Percentiles rank a stretch among this genome's conserved stretches.
Conservation (phyloP, 805 yeast genomes). For the Ogataea minuta region DNA sequence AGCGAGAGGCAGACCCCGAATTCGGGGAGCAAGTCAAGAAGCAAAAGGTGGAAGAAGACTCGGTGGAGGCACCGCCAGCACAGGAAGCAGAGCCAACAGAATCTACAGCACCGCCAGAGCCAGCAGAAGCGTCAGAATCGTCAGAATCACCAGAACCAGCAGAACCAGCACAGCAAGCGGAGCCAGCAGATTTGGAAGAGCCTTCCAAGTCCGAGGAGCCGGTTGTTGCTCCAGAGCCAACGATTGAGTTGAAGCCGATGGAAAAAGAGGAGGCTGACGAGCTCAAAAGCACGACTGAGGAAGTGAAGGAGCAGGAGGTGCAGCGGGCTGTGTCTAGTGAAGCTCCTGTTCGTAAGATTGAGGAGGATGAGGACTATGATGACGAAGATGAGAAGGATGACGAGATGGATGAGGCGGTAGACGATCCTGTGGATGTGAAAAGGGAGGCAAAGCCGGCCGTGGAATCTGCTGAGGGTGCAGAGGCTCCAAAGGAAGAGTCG, state of each 20-base stretch:
- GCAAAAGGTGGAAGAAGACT: conserved; percentile 9
- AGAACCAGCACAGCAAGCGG: neutral
- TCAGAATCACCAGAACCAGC: neutral
- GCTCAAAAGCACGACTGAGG: conserved; percentile 17
- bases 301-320: conserved; percentile 14
- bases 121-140: conserved; percentile 1
- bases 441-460: neutral
- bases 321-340: conserved; percentile 21
- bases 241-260: conserved; percentile 32
- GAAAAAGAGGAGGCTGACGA: conserved; percentile 33
- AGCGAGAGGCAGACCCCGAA: conserved; percentile 7
- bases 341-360: conserved; percentile 34
- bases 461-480: neutral
- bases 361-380: conserved; percentile 39
- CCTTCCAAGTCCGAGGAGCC: conserved; percentile 1
- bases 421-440: neutral
- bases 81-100: neutral
- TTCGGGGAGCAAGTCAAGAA: conserved; percentile 12
- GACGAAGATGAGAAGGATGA: conserved; percentile 25
- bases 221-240: conserved; percentile 8
- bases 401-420: conserved; percentile 1
- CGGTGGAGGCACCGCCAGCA: neutral
- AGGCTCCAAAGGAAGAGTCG: neutral
- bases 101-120: conserved; percentile 3
- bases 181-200: neutral